A percentile compares a stretch with the other conserved stretches of the same genome.
These are phyloP conservation scores for Fraxinus velutina DNA, from an alignment of 305 asterid species.

Conservation along the genomic window DNA sequence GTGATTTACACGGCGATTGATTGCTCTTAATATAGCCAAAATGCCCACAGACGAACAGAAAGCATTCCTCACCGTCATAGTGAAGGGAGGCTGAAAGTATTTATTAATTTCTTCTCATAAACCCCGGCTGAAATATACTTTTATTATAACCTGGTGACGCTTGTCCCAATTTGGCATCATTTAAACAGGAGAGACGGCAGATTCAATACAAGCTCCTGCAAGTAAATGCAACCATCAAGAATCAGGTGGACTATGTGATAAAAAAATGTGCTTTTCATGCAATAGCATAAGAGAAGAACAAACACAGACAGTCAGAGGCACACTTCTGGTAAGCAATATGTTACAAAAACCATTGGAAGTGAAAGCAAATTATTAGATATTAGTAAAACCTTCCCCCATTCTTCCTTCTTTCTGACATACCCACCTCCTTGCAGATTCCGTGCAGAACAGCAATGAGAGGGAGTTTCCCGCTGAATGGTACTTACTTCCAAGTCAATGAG, in stretches of 20 bases:
- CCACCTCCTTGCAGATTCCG: conserved; percentile 60
- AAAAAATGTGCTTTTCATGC: conserved; percentile 65
- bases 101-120: neutral
- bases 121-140: neutral
- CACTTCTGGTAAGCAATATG: conserved; percentile 67
- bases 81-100: conserved; percentile 2
- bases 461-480: conserved; percentile 88
- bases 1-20: no score
- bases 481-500: conserved; percentile 94
- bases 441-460: conserved; percentile 95
- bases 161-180: conserved; percentile 18
- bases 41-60: neutral
- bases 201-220: conserved; percentile 68
- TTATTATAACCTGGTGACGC: conserved; percentile 8
- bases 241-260: conserved; percentile 56
- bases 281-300: conserved; percentile 63
- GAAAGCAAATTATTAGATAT: conserved; percentile 2
- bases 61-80: neutral
- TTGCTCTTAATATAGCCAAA: conserved; percentile 12
- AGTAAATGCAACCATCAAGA: conserved; percentile 45
- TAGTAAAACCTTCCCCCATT: neutral
- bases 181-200: conserved; percentile 74
- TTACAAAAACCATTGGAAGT: neutral
- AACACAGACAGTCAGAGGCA: conserved; percentile 77
- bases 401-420: conserved; percentile 10